A percentile compares a stretch with the other conserved stretches of the same genome.
Conservation (phyloP, 2,329 filamentous ascomycete genomes). For the Diaporthe velutina region DNA sequence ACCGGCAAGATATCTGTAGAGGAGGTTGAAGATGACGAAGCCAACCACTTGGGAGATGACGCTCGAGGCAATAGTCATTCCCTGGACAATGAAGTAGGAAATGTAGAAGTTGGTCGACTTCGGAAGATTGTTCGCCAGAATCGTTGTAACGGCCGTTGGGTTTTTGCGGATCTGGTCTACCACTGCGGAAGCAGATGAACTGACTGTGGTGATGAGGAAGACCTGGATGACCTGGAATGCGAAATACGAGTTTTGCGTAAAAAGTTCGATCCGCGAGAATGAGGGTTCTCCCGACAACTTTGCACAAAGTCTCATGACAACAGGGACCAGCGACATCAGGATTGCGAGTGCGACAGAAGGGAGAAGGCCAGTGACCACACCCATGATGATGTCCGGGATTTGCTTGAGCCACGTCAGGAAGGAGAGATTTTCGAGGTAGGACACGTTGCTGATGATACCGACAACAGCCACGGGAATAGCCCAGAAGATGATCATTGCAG, state of each 20-base stretch:
- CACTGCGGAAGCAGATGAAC: slow-evolving; percentile 82
- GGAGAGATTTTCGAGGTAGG: slow-evolving; percentile 68
- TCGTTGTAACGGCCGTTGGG: slow-evolving; percentile 70
- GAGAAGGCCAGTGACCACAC: slow-evolving; percentile 86
- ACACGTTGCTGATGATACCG: slow-evolving; percentile 87
- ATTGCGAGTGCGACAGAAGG: slow-evolving; percentile 84
- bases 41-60: slow-evolving; percentile 79
- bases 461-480: slow-evolving; percentile 81
- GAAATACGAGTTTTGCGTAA: slow-evolving; percentile 93
- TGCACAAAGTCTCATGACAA: slow-evolving; percentile 86
- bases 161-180: slow-evolving; percentile 72
- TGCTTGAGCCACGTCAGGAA: slow-evolving; percentile 80
- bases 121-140: slow-evolving; percentile 82
- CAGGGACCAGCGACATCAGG: slow-evolving; percentile 87
- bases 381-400: slow-evolving; percentile 79
- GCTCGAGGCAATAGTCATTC: slow-evolving; percentile 81
- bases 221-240: slow-evolving; percentile 91
- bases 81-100: slow-evolving; percentile 94
- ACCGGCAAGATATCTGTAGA: slow-evolving; percentile 80
- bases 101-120: slow-evolving; percentile 94
- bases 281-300: slow-evolving; percentile 86
- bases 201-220: slow-evolving; percentile 87
- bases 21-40: slow-evolving; percentile 78
- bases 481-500: slow-evolving; percentile 89
- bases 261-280: slow-evolving; percentile 83